phyloP scores from a whole-genome alignment of 164 flowering plant species.

The Vitis amurensis region DNA sequence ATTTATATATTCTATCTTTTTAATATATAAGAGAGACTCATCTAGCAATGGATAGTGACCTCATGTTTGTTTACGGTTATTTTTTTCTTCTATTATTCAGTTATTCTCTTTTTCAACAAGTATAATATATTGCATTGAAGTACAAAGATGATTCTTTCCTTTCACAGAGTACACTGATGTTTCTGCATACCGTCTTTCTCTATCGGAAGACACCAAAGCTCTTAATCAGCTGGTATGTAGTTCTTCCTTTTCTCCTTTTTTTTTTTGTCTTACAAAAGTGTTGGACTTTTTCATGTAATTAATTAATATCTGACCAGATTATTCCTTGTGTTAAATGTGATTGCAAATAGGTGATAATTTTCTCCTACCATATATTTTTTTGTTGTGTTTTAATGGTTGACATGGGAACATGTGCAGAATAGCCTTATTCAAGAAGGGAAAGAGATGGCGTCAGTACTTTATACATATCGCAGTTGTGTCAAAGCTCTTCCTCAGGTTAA shows the following conservation, averaged over 20 bases:
- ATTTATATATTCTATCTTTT: no score
- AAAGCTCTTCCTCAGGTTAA: constrained; percentile 99
- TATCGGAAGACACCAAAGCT: constrained; percentile 95
- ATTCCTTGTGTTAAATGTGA: neutral
- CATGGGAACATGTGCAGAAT: constrained; percentile 51
- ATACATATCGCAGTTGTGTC: constrained; percentile 96
- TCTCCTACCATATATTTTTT: neutral
- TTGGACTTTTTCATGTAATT: neutral
- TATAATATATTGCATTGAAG: neutral
- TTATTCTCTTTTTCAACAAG: neutral
- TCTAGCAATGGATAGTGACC: no score
- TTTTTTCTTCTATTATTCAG: neutral
- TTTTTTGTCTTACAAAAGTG: constrained; percentile 1
- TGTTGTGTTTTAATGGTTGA: neutral
- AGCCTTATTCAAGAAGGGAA: constrained; percentile 84
- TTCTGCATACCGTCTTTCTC: constrained; percentile 86
- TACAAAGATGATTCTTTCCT: neutral
- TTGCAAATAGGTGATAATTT: neutral
- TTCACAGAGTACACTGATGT: constrained; percentile 87
- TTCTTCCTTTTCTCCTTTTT: constrained; percentile 3
- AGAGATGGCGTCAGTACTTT: constrained; percentile 95
- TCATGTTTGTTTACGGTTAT: neutral
- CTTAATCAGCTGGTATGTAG: constrained; percentile 83
- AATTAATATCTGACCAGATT: neutral
- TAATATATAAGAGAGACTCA: no score